phyloP scores from a whole-genome alignment of 2,329 filamentous ascomycete genomes.

The Pseudogymnoascus sp. region DNA sequence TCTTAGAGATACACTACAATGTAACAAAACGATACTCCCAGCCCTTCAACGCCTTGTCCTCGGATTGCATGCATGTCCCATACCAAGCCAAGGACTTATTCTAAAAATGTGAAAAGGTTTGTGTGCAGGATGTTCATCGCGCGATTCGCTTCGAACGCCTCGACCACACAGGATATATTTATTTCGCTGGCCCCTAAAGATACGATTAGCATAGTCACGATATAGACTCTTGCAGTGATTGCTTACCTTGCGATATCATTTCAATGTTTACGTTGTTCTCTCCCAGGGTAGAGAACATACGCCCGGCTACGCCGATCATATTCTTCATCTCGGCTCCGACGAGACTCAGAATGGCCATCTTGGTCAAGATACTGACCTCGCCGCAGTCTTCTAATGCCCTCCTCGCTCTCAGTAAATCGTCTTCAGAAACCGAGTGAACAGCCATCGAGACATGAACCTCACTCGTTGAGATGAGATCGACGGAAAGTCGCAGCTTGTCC shows the following conservation, averaged over 20 bases:
- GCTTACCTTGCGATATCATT: constrained; percentile 94
- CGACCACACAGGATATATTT: constrained; percentile 97
- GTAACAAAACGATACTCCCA: neutral
- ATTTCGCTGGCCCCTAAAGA: constrained; percentile 85
- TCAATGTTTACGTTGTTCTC: constrained; percentile 95
- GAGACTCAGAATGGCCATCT: constrained; percentile 93
- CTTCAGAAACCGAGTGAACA: constrained; percentile 63
- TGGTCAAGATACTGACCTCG: constrained; percentile 78
- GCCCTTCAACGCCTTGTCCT: constrained; percentile 3
- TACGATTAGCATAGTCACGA: constrained; percentile 1
- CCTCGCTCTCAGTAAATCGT: constrained; percentile 60
- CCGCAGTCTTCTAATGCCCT: constrained; percentile 72
- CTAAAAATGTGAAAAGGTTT: constrained; percentile 91
- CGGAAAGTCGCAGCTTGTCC: constrained; percentile 77
- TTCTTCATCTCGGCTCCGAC: constrained; percentile 97
- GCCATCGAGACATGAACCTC: constrained; percentile 98
- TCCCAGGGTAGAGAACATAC: constrained; percentile 90
- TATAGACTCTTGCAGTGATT: neutral
- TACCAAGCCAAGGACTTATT: constrained; percentile 32
- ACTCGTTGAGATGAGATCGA: constrained; percentile 91
- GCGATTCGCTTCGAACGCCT: constrained; percentile 79
- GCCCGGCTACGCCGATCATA: constrained; percentile 87
- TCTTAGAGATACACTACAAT: constrained; percentile 7
- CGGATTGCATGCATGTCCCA: neutral
- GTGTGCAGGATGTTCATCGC: constrained; percentile 96